These are phyloP conservation scores for Thielaviopsis punctulata DNA, from an alignment of 2,329 filamentous ascomycete species.

Conservation along the genomic window DNA sequence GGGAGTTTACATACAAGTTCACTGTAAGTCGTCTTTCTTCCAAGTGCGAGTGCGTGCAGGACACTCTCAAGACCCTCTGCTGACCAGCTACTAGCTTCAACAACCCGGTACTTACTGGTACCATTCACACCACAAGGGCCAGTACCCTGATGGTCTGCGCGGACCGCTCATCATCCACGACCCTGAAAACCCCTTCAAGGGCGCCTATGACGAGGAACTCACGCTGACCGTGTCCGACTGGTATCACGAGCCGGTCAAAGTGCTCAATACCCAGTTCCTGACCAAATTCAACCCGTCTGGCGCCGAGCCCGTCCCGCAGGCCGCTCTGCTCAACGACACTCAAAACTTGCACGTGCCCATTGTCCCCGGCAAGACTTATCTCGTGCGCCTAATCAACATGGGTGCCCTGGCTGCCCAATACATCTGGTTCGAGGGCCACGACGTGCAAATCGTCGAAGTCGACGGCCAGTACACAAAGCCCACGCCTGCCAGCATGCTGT, in stretches of 20 bases:
- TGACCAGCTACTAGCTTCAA: slow-evolving; percentile 15
- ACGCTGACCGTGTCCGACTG: slow-evolving; percentile 50
- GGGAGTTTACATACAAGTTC: slow-evolving; percentile 53
- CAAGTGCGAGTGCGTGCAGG: too few species aligned
- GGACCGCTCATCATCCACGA: slow-evolving; percentile 49
- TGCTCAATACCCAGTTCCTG: slow-evolving; percentile 31
- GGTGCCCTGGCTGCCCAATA: slow-evolving; percentile 54
- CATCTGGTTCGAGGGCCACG: slow-evolving; percentile 49
- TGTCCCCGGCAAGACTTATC: slow-evolving; percentile 51
- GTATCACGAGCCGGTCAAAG: slow-evolving; percentile 45
- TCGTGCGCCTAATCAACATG: slow-evolving; percentile 56
- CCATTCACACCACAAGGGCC: slow-evolving; percentile 48
- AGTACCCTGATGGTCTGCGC: slow-evolving; percentile 54
- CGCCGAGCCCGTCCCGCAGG: slow-evolving; percentile 49
- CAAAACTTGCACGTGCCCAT: slow-evolving; percentile 41
- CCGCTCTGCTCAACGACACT: slow-evolving; percentile 55
- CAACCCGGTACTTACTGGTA: slow-evolving; percentile 70
- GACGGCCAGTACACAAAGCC: slow-evolving; percentile 53
- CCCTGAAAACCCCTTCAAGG: slow-evolving; percentile 37
- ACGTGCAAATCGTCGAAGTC: slow-evolving; percentile 53
- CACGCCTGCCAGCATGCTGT: slow-evolving; percentile 43
- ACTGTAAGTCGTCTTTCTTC: slow-evolving; percentile 30
- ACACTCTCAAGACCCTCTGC: background rate
- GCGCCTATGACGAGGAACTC: slow-evolving; percentile 43
- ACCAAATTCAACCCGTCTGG: slow-evolving; percentile 37